Conservation (phyloP, 2,329 filamentous ascomycete species). For the Epichloe uncinata region DNA sequence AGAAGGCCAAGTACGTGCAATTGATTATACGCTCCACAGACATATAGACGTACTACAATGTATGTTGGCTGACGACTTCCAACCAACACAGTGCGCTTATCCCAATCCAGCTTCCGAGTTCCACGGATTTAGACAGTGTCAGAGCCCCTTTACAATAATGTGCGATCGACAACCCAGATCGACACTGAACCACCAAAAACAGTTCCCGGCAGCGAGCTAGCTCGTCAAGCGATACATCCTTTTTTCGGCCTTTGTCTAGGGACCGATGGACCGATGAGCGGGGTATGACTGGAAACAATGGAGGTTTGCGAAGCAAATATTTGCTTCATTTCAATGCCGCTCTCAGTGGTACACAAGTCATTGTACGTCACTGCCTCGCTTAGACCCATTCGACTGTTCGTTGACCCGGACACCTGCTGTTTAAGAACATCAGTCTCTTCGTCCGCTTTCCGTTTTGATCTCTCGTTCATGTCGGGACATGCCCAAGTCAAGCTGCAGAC, state of each 20-base stretch:
- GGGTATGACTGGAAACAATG: background rate
- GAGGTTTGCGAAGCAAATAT: background rate
- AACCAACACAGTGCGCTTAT: no score
- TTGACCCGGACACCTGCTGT: background rate
- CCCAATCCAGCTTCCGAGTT: no score
- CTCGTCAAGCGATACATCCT: background rate
- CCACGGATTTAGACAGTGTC: no score
- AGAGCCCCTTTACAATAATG: fast-evolving
- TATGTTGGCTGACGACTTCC: no score
- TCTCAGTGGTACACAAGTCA: background rate
- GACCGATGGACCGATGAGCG: background rate
- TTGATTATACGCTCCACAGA: background rate
- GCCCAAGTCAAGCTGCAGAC: background rate
- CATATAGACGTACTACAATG: background rate
- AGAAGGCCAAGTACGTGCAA: background rate
- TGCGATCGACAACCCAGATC: no score
- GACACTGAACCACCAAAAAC: background rate
- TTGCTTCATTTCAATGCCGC: background rate
- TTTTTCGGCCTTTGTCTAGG: background rate
- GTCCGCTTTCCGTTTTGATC: background rate
- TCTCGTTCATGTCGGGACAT: background rate
- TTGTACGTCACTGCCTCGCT: background rate
- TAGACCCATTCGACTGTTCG: background rate
- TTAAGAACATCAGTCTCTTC: background rate
- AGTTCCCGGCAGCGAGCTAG: background rate